Base-by-base conservation (phyloP, 1,284 basidiomycete genomes). In the Boletus holoroseus region DNA sequence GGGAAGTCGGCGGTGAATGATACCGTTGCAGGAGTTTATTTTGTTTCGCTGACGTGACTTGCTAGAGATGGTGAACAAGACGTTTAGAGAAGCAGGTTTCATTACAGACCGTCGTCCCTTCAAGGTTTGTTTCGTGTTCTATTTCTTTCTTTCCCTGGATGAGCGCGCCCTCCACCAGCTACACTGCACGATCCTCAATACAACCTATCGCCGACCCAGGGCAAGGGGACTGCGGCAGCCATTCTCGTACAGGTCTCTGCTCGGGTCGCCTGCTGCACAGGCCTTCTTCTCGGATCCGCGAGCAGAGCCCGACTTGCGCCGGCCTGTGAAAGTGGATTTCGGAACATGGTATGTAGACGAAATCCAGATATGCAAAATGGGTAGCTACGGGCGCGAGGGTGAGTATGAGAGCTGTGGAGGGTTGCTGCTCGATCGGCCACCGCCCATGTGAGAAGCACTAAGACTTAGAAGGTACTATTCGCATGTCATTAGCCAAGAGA, bases 171-270 rank as follows among this genome's bases (percentile, higher is more conserved):
- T 30, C 18, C 27, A 42, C 27, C 44, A 85, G 83, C 68, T 87
- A 13, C 85, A 87, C 56, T 86, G 84, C 65, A 86, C 85, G 0
- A 61, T 87, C 20, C 60, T 85, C 51, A 85, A 85, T 58, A 81
- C 83, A 0, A 72, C 69, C 28, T 69, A 84, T 60, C 77, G 83
- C 48, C 76, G 70, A 55, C 75, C 76, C 5, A 63, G 51, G 26
- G 54, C 62, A 1, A 61, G 59, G 11, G 57, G 62, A 0, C 56
- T 62, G 15, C 64, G 62, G 2, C 64, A 72, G 27, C 72, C 76
- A 3, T 82, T 81, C 53, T 78, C 77, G 2, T 80, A 76, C 57
- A 57, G 57, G 9, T 68, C 73, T n/a, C 58, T 82, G 28, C 62
- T 78, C 13, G 55, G 51, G 11, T 74, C 72, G 1, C 43, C 58